Evolutionary conservation across 192 early-diverging fungal species (phyloP).

Genomic region (Coemansia sp.): DNA sequence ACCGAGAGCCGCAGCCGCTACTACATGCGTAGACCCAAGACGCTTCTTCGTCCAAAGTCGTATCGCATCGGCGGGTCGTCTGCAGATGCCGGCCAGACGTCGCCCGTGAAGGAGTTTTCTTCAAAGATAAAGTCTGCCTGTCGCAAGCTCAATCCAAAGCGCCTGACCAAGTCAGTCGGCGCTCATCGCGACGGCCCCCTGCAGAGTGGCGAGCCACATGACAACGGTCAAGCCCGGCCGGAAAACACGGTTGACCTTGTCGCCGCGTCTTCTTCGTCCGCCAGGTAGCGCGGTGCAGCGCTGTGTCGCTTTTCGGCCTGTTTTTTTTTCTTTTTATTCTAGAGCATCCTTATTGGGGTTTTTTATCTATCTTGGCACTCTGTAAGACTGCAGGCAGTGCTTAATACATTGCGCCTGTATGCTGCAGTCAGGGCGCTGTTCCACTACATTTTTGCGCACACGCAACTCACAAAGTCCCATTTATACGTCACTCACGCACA

Average conservation of each 20-base stretch:
- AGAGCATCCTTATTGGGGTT: too few relatives aligned
- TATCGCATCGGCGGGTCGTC: slow-evolving; percentile 19
- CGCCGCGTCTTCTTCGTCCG: background rate
- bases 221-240: background rate
- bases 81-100: slow-evolving; percentile 11
- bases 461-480: too few relatives aligned
- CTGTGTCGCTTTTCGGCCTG: background rate
- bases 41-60: slow-evolving; percentile 22
- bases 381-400: too few relatives aligned
- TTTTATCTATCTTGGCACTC: too few relatives aligned
- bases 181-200: slow-evolving; percentile 5
- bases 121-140: slow-evolving; percentile 50
- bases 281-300: background rate
- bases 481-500: too few relatives aligned
- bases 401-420: too few relatives aligned
- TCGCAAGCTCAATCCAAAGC: slow-evolving; percentile 47
- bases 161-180: slow-evolving; percentile 11
- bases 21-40: slow-evolving; percentile 25
- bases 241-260: background rate
- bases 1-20: slow-evolving; percentile 11
- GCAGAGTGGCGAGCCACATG: background rate
- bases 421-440: too few relatives aligned
- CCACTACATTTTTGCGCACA: too few relatives aligned
- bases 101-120: slow-evolving; percentile 41
- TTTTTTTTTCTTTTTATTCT: background rate